These are phyloP conservation scores for Cicer yamashitae DNA, from an alignment of 306 rosid genomes.

Conservation along the genomic window DNA sequence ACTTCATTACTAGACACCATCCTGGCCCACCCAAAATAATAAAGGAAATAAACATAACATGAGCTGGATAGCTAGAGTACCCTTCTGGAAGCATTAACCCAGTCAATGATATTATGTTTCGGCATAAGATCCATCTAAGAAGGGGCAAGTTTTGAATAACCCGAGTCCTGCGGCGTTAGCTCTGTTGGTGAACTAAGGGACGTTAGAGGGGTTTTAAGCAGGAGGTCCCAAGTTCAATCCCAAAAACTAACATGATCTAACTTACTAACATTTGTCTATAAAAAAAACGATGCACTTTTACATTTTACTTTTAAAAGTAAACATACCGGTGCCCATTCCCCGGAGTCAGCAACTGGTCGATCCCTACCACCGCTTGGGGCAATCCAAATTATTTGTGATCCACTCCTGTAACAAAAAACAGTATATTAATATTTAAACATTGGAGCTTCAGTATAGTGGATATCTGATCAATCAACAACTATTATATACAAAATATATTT, in stretches of 20 bases:
- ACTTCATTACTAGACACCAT: not conserved
- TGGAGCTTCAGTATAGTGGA: conserved; percentile 26
- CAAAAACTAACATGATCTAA: no score
- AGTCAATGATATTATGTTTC: conserved; percentile 16
- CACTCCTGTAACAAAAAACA: conserved; percentile 64
- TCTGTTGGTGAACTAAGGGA: no score
- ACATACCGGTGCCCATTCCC: conserved; percentile 89
- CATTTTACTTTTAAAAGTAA: conserved; percentile 41
- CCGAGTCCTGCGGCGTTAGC: not conserved
- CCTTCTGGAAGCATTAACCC: conserved; percentile 24
- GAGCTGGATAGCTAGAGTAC: conserved; percentile 11
- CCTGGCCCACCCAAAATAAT: not conserved
- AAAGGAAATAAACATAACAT: conserved; percentile 16
- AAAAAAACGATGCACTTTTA: not conserved
- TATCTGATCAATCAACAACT: conserved; percentile 27
- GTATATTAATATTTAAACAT: conserved; percentile 26
- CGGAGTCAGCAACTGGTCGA: conserved; percentile 69
- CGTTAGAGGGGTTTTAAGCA: no score
- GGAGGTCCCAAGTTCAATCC: no score
- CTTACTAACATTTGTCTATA: no score
- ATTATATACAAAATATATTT: conserved; percentile 30
- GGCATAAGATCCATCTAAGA: conserved; percentile 16
- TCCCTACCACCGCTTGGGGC: conserved; percentile 99
- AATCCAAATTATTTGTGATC: conserved; percentile 94
- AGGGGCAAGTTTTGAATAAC: conserved; percentile 24